These are phyloP conservation scores for Petrea volubilis DNA, from an alignment of 257 asterid genomes.

Conservation along the genomic window DNA sequence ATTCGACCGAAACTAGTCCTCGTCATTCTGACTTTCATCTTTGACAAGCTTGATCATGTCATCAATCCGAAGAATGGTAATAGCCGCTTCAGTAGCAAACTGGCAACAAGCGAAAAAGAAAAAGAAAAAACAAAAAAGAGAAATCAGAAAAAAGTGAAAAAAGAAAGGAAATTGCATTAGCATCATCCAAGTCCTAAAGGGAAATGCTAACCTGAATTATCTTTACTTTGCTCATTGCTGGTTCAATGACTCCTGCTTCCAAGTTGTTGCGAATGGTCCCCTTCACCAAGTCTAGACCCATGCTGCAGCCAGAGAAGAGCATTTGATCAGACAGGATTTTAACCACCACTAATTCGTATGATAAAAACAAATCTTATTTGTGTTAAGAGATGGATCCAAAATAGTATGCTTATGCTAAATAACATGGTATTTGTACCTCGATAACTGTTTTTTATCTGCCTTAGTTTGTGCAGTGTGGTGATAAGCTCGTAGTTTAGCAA, in stretches of 20 bases:
- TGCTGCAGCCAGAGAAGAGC: conserved; percentile 50
- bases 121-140: neutral
- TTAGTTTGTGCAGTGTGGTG: conserved; percentile 95
- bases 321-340: conserved; percentile 12
- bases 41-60: conserved; percentile 93
- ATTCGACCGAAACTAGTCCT: conserved; percentile 27
- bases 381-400: neutral
- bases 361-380: neutral
- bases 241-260: conserved; percentile 97
- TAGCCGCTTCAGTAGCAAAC: conserved; percentile 99
- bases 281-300: conserved; percentile 89
- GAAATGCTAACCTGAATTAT: conserved; percentile 70
- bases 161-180: neutral
- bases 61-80: conserved; percentile 96
- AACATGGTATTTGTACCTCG: conserved; percentile 55
- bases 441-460: conserved; percentile 87
- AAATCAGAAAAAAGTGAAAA: neutral
- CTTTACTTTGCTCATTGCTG: conserved; percentile 99
- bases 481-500: conserved; percentile 83
- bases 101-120: conserved; percentile 24
- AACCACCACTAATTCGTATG: neutral
- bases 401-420: neutral
- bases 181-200: neutral
- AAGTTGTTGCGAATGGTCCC: conserved; percentile 81
- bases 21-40: conserved; percentile 75